phyloP scores from a whole-genome alignment of 2,329 filamentous ascomycete genomes.

The Aaosphaeria arxii region DNA sequence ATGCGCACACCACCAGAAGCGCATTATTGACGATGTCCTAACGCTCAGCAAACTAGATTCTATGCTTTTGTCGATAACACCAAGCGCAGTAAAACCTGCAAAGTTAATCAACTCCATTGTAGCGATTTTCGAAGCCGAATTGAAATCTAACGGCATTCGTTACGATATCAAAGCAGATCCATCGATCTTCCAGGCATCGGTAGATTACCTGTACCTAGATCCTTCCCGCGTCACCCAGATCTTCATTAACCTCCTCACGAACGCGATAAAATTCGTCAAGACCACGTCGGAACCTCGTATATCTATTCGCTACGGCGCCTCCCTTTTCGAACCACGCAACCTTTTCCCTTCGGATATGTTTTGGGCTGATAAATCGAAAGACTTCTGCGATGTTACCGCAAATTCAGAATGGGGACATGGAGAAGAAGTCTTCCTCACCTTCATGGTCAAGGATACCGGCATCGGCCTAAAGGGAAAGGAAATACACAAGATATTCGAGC shows the following conservation, averaged over 20 bases:
- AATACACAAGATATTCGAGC: constrained; percentile 36
- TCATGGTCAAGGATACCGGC: constrained; percentile 40
- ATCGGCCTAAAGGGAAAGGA: constrained; percentile 40
- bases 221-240: constrained; percentile 60
- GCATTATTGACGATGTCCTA: constrained; percentile 48
- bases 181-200: constrained; percentile 32
- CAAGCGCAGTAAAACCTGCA: constrained; percentile 36
- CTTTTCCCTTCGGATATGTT: constrained; percentile 27
- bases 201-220: constrained; percentile 42
- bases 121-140: constrained; percentile 38
- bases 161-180: constrained; percentile 32
- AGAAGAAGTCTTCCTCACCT: constrained; percentile 38
- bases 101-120: constrained; percentile 36
- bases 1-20: constrained; percentile 47
- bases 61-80: constrained; percentile 42
- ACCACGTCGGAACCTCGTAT: constrained; percentile 32
- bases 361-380: constrained; percentile 24
- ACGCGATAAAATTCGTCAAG: constrained; percentile 43
- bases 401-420: constrained; percentile 36
- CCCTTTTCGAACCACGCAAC: constrained; percentile 15
- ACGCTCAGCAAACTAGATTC: constrained; percentile 47
- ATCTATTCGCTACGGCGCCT: constrained; percentile 37
- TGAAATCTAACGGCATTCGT: constrained; percentile 29
- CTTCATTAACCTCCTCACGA: constrained; percentile 72
- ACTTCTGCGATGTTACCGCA: constrained; percentile 18